phyloP scores from a whole-genome alignment of 2,329 filamentous ascomycete species.

The Ophiostoma quercus region DNA sequence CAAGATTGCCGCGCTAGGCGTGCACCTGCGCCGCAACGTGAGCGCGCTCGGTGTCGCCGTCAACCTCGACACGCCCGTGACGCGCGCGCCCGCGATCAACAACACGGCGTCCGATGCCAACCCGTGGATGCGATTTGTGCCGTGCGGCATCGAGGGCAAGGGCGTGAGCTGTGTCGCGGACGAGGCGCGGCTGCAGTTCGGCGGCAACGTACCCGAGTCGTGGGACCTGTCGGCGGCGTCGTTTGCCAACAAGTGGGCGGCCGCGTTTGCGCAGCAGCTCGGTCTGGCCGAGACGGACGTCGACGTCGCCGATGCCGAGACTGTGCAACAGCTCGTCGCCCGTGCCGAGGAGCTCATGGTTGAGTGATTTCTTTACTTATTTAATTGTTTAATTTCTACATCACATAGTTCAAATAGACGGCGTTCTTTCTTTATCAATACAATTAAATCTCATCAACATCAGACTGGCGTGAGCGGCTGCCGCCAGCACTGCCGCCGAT shows the following conservation, averaged over 20 bases:
- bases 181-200: conserved; percentile 31
- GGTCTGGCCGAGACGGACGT: conserved; percentile 22
- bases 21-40: conserved; percentile 81
- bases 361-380: background rate
- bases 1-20: conserved; percentile 87
- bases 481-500: too few relatives aligned
- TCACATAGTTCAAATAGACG: background rate
- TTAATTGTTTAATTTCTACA: background rate
- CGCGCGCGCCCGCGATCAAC: background rate
- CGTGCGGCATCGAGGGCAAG: conserved; percentile 79
- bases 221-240: conserved; percentile 24
- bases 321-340: conserved; percentile 19
- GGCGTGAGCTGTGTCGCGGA: conserved; percentile 69
- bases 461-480: background rate
- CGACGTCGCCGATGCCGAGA: conserved; percentile 19
- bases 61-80: conserved; percentile 61
- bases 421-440: background rate
- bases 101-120: conserved; percentile 40
- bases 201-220: conserved; percentile 20
- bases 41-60: conserved; percentile 79
- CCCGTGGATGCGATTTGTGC: conserved; percentile 69
- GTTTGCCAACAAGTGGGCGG: conserved; percentile 26
- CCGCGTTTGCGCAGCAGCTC: conserved; percentile 19
- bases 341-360: conserved; percentile 16
- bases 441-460: background rate